Percentiles rank a stretch among this genome's conserved stretches.
Evolutionary conservation across 495 filamentous ascomycete genomes (phyloP).

Genomic region (Neurospora hispaniola): DNA sequence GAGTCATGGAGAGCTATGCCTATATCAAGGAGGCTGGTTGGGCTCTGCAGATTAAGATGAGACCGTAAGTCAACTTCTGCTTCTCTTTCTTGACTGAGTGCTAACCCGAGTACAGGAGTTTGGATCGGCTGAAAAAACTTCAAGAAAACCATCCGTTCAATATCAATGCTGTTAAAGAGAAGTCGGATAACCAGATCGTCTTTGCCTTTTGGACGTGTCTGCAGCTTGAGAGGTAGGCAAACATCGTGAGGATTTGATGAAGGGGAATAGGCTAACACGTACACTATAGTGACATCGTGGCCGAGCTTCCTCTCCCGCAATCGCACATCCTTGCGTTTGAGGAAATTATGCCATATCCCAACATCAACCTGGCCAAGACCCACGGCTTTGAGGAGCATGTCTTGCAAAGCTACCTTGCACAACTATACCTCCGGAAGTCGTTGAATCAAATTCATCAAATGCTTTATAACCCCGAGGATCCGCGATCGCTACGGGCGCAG

Average conservation of each 20-base stretch:
- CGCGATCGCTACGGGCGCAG: background rate
- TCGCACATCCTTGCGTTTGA: conserved; percentile 66
- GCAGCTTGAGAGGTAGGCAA: conserved; percentile 74
- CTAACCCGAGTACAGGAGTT: conserved; percentile 21
- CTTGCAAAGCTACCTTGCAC: conserved; percentile 73
- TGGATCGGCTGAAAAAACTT: conserved; percentile 31
- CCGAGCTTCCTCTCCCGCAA: conserved; percentile 76
- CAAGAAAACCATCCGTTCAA: conserved; percentile 14
- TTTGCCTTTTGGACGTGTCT: conserved; percentile 91
- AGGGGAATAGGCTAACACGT: background rate
- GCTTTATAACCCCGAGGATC: conserved; percentile 56
- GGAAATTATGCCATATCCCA: conserved; percentile 54
- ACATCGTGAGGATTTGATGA: background rate
- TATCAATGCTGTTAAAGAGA: conserved; percentile 21
- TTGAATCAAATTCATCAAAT: conserved; percentile 75
- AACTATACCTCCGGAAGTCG: conserved; percentile 75
- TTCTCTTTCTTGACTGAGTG: background rate
- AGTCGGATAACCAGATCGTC: conserved; percentile 46
- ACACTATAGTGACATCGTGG: conserved; percentile 67
- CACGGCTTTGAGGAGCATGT: conserved; percentile 41
- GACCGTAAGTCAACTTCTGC: conserved; percentile 46
- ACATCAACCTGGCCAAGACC: conserved; percentile 30
- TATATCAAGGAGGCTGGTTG: conserved; percentile 76
- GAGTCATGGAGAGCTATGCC: conserved; percentile 80
- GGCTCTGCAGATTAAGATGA: conserved; percentile 65